Evolutionary conservation across 108 stramenopile species (phyloP).

Genomic region (Pseudonitzschia pungens): DNA sequence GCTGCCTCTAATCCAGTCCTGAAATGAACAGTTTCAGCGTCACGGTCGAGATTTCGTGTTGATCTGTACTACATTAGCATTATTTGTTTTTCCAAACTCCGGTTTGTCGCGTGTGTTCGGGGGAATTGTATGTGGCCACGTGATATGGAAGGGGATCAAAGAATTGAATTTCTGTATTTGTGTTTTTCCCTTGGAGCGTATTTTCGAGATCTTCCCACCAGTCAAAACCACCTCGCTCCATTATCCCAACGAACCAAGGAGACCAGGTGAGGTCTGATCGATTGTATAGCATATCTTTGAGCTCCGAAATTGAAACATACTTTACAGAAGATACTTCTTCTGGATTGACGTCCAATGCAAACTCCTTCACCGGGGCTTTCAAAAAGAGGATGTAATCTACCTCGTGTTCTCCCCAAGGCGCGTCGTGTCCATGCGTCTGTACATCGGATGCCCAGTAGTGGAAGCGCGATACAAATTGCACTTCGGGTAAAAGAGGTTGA

Average conservation of each 20-base stretch:
- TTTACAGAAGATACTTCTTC: conserved; percentile 71
- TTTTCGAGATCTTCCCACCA: conserved; percentile 54
- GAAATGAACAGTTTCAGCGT: no score
- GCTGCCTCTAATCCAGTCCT: no score
- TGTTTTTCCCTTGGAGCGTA: conserved; percentile 38
- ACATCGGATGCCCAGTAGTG: conserved; percentile 83
- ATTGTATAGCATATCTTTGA: conserved; percentile 47
- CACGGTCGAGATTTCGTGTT: no score
- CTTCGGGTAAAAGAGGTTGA: conserved; percentile 41
- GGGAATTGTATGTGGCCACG: conserved; percentile 43
- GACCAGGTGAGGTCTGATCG: conserved; percentile 42
- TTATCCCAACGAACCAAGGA: conserved; percentile 62
- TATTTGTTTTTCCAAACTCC: conserved; percentile 28
- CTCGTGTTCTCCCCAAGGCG: conserved; percentile 89
- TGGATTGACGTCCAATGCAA: conserved; percentile 43
- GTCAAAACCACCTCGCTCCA: conserved; percentile 55
- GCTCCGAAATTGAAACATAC: conserved; percentile 46
- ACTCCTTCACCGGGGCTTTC: conserved; percentile 15
- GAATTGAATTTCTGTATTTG: conserved; percentile 34
- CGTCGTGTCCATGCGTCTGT: conserved; percentile 51
- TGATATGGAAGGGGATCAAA: conserved; percentile 48
- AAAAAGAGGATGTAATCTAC: conserved; percentile 80
- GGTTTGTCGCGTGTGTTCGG: conserved; percentile 33
- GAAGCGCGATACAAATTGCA: conserved; percentile 78
- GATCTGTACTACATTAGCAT: not conserved